Base-by-base conservation (phyloP, 352 stramenopile genomes). In the Globisporangium cylindrosporum region DNA sequence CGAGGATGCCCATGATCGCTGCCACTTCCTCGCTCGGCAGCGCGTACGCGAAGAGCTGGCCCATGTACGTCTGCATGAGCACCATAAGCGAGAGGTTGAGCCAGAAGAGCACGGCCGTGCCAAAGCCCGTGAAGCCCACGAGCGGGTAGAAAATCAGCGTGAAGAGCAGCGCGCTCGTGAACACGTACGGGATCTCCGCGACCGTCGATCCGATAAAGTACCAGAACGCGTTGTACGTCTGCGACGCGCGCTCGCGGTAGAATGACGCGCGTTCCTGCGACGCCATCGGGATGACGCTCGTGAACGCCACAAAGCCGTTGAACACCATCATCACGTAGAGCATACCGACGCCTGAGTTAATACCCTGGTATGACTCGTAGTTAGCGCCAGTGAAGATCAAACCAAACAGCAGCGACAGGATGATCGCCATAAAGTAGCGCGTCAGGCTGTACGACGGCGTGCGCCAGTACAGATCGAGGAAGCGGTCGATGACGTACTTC, bases 221-320 rank as follows among this genome's bases (percentile, higher is more conserved):
- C 60, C 85, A 81, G 8, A 76, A 62, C 24, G 82, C 69, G 57
- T 84, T 79, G 69, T 98, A 98, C 68, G 94, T 97, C 60, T 91
- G 70, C 10, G 89, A 82, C 32, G 84, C 75, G 56, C 90, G 81
- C 58, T 87, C 79, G 22, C 79, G 79, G 59, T 85, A 87, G 64
- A 58, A 71, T 18, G 66, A 58, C 34, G 83, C 82, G 20, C 92
- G 80, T 59, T 97, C 85, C 36, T 80, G 70, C 63, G 84, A 73
- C 46, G 94, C 77, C 4, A 96, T 66, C 4, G 86, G 77, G 1
- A 97, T 41, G 10, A 87, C 79, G 1, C 72, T 86, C 43, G 91
- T 73, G 56, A 96, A 82, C 29, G 78, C 77, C 15, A 91, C 82
- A 38, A 94, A 73, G 58, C 77, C 69, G 34, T 41, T 41, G 34